Conservation (phyloP, 352 stramenopile genomes). For the Phytophthora lateralis region DNA sequence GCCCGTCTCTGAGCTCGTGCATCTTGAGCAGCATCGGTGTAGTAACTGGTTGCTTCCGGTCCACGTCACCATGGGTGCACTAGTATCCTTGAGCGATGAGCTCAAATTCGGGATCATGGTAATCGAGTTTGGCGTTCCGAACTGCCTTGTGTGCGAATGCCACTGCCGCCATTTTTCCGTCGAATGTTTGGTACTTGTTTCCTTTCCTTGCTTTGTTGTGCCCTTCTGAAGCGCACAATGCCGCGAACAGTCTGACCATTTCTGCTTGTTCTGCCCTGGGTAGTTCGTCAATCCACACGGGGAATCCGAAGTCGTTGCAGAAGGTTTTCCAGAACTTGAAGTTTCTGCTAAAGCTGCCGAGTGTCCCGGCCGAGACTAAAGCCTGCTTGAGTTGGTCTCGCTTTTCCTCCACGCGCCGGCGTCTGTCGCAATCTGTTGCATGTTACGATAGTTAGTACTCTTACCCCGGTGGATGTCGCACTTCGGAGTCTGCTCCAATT, state of each 20-base stretch:
- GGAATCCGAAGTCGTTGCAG: slow-evolving; percentile 9
- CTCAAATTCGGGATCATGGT: slow-evolving; percentile 37
- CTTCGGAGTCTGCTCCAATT: slow-evolving; percentile 1
- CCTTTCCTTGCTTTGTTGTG: slow-evolving; percentile 27
- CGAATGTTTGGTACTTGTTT: slow-evolving; percentile 37
- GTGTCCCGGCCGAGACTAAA: background rate
- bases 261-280: slow-evolving; percentile 25
- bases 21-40: slow-evolving; percentile 34
- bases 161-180: slow-evolving; percentile 32
- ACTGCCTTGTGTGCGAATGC: slow-evolving; percentile 25
- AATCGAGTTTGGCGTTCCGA: slow-evolving; percentile 34
- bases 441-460: background rate
- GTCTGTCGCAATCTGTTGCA: background rate
- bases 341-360: slow-evolving; percentile 3
- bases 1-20: slow-evolving; percentile 17
- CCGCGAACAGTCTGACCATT: slow-evolving; percentile 25
- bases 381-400: background rate
- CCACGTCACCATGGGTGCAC: slow-evolving; percentile 26
- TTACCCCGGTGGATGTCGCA: background rate
- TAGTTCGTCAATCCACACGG: slow-evolving; percentile 28
- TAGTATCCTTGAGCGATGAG: slow-evolving; percentile 37
- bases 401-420: background rate
- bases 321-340: slow-evolving; percentile 12
- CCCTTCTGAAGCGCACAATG: slow-evolving; percentile 12
- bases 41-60: slow-evolving; percentile 44